Conservation (phyloP, 2,329 filamentous ascomycete genomes). For the Fusarium sp. region DNA sequence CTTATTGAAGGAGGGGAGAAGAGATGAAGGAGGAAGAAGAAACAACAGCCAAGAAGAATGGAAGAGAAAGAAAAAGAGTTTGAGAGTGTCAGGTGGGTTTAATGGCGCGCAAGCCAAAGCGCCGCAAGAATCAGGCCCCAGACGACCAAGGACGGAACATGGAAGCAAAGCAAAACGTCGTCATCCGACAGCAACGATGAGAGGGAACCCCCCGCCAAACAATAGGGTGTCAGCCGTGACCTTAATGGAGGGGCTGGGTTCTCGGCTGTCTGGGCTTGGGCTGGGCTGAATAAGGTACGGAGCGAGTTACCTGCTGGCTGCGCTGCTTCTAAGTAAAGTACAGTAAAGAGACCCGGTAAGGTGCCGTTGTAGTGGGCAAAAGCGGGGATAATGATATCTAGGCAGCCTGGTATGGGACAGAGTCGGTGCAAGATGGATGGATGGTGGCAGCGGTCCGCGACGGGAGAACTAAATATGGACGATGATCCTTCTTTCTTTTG, state of each 20-base stretch:
- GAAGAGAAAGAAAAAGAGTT: constrained; percentile 33
- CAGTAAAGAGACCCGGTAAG: constrained; percentile 13
- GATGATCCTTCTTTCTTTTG: constrained; percentile 27
- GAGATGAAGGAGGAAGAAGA: constrained; percentile 14
- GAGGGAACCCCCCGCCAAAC: constrained; percentile 42
- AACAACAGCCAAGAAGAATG: constrained; percentile 25
- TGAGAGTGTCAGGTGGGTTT: constrained; percentile 45
- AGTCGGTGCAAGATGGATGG: constrained; percentile 6
- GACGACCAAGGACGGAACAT: constrained; percentile 39
- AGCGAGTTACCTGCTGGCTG: not conserved
- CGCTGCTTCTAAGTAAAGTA: constrained; percentile 1
- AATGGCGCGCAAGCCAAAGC: constrained; percentile 42
- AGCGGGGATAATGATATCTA: constrained; percentile 34
- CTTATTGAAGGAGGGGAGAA: constrained; percentile 26
- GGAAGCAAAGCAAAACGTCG: constrained; percentile 44
- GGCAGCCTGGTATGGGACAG: constrained; percentile 2
- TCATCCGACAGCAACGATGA: constrained; percentile 46
- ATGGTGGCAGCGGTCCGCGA: constrained; percentile 44
- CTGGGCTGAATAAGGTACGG: constrained; percentile 8
- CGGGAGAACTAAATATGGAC: constrained; percentile 33
- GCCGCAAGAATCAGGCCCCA: constrained; percentile 42
- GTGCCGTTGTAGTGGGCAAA: constrained; percentile 30
- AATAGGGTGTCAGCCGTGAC: constrained; percentile 46
- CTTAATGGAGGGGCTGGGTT: constrained; percentile 44
- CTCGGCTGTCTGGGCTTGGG: constrained; percentile 11